Conservation (phyloP, 495 filamentous ascomycete genomes). For the Neohortaea acidophila region DNA sequence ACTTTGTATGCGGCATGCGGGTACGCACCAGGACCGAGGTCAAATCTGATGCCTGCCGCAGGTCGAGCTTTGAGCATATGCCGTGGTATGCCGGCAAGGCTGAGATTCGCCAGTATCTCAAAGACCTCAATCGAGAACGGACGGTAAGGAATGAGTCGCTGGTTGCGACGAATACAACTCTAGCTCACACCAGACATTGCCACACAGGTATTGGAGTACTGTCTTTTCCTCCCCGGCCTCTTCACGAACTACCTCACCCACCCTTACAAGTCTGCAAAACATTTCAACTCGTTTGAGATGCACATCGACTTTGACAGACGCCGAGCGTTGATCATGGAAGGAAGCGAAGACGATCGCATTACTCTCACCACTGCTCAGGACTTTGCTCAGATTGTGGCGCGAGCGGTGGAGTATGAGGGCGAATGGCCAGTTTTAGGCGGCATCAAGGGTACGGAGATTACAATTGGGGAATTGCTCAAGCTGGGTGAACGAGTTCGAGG, state of each 20-base stretch:
- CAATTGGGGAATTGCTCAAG: conserved; percentile 30
- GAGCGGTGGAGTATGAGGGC: conserved; percentile 39
- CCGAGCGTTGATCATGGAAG: conserved; percentile 36
- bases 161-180: too few species aligned
- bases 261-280: conserved; percentile 35
- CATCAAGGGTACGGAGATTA: conserved; percentile 33
- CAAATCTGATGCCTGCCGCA: conserved; percentile 28
- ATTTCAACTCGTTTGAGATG: conserved; percentile 31
- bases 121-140: conserved; percentile 35
- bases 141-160: conserved; percentile 32
- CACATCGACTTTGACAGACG: conserved; percentile 35
- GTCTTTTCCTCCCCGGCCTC: conserved; percentile 40
- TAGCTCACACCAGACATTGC: too few species aligned
- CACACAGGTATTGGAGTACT: conserved; percentile 48
- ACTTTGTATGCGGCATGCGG: neutral
- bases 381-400: conserved; percentile 31
- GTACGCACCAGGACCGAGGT: neutral
- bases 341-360: conserved; percentile 29
- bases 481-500: neutral
- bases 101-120: conserved; percentile 34
- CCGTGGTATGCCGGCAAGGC: conserved; percentile 38
- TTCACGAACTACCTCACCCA: conserved; percentile 39
- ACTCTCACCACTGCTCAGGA: conserved; percentile 36
- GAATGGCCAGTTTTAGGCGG: conserved; percentile 42
- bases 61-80: conserved; percentile 16